Evolutionary conservation across 495 filamentous ascomycete genomes (phyloP).

Genomic region (Coniosporium apollinis): DNA sequence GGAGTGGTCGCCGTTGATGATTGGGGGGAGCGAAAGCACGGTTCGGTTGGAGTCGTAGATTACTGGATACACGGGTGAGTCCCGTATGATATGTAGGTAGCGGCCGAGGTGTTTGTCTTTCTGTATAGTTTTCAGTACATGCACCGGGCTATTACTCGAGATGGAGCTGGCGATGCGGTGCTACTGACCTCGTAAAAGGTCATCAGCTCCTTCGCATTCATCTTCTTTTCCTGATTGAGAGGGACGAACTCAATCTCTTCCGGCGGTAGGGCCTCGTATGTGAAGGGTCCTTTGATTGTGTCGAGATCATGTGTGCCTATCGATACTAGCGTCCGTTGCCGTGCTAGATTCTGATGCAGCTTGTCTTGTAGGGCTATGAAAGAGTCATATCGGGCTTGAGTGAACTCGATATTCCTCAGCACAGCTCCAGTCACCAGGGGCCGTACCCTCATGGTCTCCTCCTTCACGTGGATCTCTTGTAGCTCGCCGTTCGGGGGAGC

Average conservation of each 20-base stretch:
- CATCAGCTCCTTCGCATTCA: slow-evolving; percentile 86
- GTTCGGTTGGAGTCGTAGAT: slow-evolving; percentile 77
- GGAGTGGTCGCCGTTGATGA: slow-evolving; percentile 93
- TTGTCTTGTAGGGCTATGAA: slow-evolving; percentile 98
- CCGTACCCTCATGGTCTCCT: slow-evolving; percentile 62
- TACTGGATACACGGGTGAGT: slow-evolving; percentile 90
- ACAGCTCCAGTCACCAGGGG: slow-evolving; percentile 79
- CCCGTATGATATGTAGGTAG: slow-evolving; percentile 82
- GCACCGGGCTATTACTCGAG: background rate
- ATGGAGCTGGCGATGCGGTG: background rate
- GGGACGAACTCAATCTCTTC: slow-evolving; percentile 82
- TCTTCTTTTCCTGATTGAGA: slow-evolving; percentile 73
- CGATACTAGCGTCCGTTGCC: slow-evolving; percentile 79
- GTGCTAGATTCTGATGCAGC: slow-evolving; percentile 88
- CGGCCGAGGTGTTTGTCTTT: slow-evolving; percentile 68
- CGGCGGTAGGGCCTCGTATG: slow-evolving; percentile 84
- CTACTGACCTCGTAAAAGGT: slow-evolving; percentile 60
- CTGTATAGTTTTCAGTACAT: slow-evolving; percentile 20
- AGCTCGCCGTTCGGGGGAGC: slow-evolving; percentile 55
- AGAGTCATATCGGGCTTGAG: slow-evolving; percentile 75
- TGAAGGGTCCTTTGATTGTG: slow-evolving; percentile 86
- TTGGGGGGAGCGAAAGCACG: slow-evolving; percentile 87
- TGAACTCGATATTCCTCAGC: slow-evolving; percentile 80
- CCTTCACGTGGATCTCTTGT: slow-evolving; percentile 59
- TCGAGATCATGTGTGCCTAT: slow-evolving; percentile 97